phyloP scores from a whole-genome alignment of 1,139 yeast genomes.

The Pichia sp. region DNA sequence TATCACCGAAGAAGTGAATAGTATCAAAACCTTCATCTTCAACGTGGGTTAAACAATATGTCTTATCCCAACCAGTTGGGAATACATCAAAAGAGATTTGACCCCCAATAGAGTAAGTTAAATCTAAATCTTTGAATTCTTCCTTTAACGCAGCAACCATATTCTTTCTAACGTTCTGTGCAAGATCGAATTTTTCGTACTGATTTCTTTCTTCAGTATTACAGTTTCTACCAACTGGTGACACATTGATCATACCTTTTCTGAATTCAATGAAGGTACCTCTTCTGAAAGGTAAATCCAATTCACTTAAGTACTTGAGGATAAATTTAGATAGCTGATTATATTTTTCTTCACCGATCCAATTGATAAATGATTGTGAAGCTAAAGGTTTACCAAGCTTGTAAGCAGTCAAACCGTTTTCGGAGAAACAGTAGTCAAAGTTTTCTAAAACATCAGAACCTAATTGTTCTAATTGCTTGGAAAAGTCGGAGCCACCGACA shows the following conservation, averaged over 20 bases:
- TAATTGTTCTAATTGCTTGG: slow-evolving; percentile 92
- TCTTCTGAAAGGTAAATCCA: slow-evolving; percentile 90
- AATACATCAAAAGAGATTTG: slow-evolving; percentile 98
- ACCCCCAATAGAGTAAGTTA: slow-evolving; percentile 97
- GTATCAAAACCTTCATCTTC: slow-evolving; percentile 73
- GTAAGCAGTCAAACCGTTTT: slow-evolving; percentile 97
- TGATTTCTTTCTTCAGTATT: slow-evolving; percentile 89
- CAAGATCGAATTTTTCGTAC: slow-evolving; percentile 75
- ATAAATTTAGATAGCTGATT: slow-evolving; percentile 80
- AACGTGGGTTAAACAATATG: slow-evolving; percentile 92
- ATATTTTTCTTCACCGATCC: slow-evolving; percentile 96
- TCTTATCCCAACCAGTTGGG: slow-evolving; percentile 99
- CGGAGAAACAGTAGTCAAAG: slow-evolving; percentile 94
- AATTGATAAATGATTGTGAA: slow-evolving; percentile 84
- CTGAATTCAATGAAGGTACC: slow-evolving; percentile 98
- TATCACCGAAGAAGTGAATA: slow-evolving; percentile 98
- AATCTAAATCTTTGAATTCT: slow-evolving; percentile 72
- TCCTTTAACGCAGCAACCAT: slow-evolving; percentile 79
- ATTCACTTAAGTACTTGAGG: slow-evolving; percentile 71
- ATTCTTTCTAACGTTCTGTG: slow-evolving; percentile 69
- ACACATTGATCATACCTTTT: slow-evolving; percentile 97
- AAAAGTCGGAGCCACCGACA: slow-evolving; percentile 95
- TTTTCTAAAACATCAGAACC: slow-evolving; percentile 70
- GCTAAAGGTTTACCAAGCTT: slow-evolving; percentile 81
- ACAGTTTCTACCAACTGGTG: slow-evolving; percentile 98